phyloP scores from a whole-genome alignment of 148 eudicot genomes.

The Chenopodium album region DNA sequence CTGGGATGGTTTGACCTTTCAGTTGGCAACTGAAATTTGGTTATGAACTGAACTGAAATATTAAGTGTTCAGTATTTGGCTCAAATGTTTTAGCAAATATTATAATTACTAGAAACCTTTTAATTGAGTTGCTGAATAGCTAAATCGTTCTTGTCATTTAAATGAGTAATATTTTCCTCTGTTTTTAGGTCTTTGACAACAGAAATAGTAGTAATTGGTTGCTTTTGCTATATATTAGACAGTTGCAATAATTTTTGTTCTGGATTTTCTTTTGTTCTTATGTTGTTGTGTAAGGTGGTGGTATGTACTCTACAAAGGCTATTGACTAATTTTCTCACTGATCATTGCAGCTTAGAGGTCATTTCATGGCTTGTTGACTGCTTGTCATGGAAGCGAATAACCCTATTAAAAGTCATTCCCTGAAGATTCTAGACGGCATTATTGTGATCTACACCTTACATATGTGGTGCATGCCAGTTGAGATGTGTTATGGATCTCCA shows the following conservation, averaged over 20 bases:
- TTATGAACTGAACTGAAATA: background rate
- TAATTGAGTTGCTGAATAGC: background rate
- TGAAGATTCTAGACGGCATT: conserved; percentile 7
- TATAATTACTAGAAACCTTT: too few relatives aligned
- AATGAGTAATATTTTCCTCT: background rate
- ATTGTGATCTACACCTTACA: background rate
- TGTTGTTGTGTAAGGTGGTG: too few relatives aligned
- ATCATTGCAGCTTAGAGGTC: conserved; percentile 18
- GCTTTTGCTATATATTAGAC: too few relatives aligned
- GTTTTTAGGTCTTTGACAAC: too few relatives aligned
- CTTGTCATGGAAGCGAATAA: background rate
- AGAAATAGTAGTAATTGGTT: too few relatives aligned
- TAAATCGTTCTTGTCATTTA: too few relatives aligned
- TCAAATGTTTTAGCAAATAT: too few relatives aligned
- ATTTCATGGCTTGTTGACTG: background rate
- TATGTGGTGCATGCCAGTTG: background rate
- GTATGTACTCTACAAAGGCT: too few relatives aligned
- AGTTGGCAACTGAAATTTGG: background rate
- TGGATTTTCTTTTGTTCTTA: too few relatives aligned
- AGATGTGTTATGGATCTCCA: background rate
- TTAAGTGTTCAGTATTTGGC: background rate
- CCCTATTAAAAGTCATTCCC: background rate
- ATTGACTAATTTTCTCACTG: background rate
- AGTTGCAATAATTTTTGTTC: too few relatives aligned
- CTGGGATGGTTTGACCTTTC: background rate